phyloP scores from a whole-genome alignment of 2,329 filamentous ascomycete species.

The Paradendryphiella salina region DNA sequence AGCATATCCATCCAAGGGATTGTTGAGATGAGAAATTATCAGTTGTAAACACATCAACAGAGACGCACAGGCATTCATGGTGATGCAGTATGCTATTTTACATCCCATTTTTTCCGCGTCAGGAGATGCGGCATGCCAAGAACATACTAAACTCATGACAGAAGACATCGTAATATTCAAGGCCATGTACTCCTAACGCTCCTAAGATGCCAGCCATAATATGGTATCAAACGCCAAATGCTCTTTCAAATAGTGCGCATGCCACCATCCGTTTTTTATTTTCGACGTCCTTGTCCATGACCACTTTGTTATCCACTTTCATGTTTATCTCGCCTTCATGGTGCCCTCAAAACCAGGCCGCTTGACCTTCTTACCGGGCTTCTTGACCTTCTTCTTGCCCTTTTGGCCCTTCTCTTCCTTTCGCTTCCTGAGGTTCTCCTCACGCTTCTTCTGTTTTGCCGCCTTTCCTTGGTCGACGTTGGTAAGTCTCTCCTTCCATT shows the following conservation, averaged over 20 bases:
- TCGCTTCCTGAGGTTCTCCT: constrained; percentile 65
- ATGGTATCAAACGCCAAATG: constrained; percentile 41
- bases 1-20: no score
- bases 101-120: background rate
- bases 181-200: constrained; percentile 30
- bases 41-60: no score
- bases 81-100: background rate
- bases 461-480: constrained; percentile 54
- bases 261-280: constrained; percentile 7
- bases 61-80: no score
- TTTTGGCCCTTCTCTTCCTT: constrained; percentile 81
- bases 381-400: constrained; percentile 55
- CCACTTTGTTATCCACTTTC: background rate
- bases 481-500: constrained; percentile 64
- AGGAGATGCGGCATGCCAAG: background rate
- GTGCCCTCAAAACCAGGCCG: constrained; percentile 67
- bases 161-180: constrained; percentile 31
- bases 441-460: constrained; percentile 55
- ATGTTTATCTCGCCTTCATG: constrained; percentile 56
- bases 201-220: constrained; percentile 30
- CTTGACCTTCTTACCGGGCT: constrained; percentile 59
- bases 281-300: background rate
- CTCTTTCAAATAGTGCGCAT: constrained; percentile 22
- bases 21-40: no score
- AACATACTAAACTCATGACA: background rate